Base-by-base conservation (phyloP, 1,284 basidiomycete genomes). In the Malassezia sp. region DNA sequence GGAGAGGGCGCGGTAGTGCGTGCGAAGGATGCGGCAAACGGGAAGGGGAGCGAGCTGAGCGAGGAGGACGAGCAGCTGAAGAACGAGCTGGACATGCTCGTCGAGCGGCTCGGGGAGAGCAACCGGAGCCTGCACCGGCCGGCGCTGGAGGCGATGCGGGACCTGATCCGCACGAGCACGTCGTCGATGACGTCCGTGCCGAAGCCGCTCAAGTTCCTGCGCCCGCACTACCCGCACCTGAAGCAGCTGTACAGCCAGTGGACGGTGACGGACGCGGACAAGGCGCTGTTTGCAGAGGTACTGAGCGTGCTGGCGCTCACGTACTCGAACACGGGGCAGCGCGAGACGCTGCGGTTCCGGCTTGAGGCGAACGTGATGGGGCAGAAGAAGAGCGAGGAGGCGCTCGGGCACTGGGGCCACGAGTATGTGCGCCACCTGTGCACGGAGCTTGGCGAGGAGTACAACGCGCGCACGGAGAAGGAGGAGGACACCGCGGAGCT, bases 121-220 rank as follows among this genome's bases (percentile, higher is more conserved):
- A 80, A 96, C 68, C 82, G 80, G 0, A 75, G 77, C 18, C 77
- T 99, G 30, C 85, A 97, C 72, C 77, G 82, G 20, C 84, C 91
- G 22, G 89, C 91, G 15, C 78, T 99, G 24, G 93, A 97, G 74
- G 88, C 87, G 2, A 77, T 99, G 14, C 80, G 91, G 46, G 91
- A 85, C 18, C 76, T 97, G 30, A 97, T 97, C 64, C 78, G 88
- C 64, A 96, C 93, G 4, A 90, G 89, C 18, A 99, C 93, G 4
- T 91, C 87, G 17, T 96, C 89, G 6, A 96, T 99, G 91, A 99
- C 93, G n/a, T 91, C 87, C 12, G 93, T 99, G 11, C 93, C 93
- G 3, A 97, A 99, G 75, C 93, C 93, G 27, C 79, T 99, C 55
- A 99, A 99, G 74, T 99, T 97, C 75, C 79, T 99, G 38, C 82